Evolutionary conservation across 305 asterid species (phyloP).

Genomic region (Solanum hybrid): DNA sequence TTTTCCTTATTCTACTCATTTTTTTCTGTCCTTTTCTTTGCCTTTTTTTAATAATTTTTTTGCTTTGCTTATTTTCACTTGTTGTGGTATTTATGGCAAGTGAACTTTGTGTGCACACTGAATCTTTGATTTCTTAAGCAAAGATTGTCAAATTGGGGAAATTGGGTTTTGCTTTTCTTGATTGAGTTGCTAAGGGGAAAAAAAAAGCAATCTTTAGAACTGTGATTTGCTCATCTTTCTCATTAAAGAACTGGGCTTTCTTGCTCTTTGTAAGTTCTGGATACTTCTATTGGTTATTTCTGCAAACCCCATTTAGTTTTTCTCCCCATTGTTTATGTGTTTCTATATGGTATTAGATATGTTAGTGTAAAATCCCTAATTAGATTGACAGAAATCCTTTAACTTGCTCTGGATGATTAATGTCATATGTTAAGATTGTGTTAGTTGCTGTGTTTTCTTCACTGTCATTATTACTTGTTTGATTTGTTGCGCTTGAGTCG

Average conservation of each 20-base stretch:
- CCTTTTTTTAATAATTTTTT: not conserved
- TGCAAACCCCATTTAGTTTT: not conserved
- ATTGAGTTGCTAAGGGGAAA: not conserved
- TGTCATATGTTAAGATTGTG: not conserved
- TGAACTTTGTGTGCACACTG: constrained; percentile 12
- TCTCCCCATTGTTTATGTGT: not conserved
- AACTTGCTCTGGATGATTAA: not conserved
- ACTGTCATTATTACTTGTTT: not conserved
- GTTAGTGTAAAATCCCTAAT: not conserved
- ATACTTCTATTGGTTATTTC: not conserved
- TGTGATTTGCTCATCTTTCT: constrained; percentile 7
- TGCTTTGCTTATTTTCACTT: not conserved
- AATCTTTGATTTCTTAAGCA: not conserved
- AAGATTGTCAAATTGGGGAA: not conserved
- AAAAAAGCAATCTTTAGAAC: constrained; percentile 7
- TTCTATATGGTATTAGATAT: not conserved
- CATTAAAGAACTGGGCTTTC: constrained; percentile 11
- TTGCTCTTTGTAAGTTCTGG: constrained; percentile 4
- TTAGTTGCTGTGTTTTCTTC: not conserved
- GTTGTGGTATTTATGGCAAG: constrained; percentile 15
- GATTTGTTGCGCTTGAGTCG: not conserved
- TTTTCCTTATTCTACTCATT: not conserved
- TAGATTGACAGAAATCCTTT: not conserved
- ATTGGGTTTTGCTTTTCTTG: not conserved
- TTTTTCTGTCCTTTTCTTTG: constrained; percentile 5